These are phyloP conservation scores for Blastobotrys arbuscula DNA, from an alignment of 1,139 yeast species.

Conservation along the genomic window DNA sequence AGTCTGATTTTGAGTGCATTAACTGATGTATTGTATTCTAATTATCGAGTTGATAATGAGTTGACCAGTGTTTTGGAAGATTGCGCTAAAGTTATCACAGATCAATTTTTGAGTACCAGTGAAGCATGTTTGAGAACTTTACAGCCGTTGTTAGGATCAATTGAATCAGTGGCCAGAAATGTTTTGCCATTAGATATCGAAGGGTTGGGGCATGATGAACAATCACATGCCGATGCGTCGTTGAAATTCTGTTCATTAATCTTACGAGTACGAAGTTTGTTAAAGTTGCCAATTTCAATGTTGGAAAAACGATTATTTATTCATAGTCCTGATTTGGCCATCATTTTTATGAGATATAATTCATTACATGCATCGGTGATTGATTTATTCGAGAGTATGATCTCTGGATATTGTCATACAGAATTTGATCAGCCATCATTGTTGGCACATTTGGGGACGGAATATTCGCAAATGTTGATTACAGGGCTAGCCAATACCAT, in stretches of 20 bases:
- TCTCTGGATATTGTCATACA: slow-evolving; percentile 51
- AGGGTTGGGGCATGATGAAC: slow-evolving; percentile 26
- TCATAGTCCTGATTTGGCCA: slow-evolving; percentile 52
- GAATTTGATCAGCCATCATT: slow-evolving; percentile 60
- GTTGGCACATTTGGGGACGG: slow-evolving; percentile 69
- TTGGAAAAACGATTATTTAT: slow-evolving; percentile 59
- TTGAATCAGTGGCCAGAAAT: slow-evolving; percentile 44
- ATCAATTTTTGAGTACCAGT: slow-evolving; percentile 51
- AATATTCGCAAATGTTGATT: slow-evolving; percentile 54
- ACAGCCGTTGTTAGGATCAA: slow-evolving; percentile 48
- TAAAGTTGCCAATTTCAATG: slow-evolving; percentile 49
- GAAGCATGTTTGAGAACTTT: slow-evolving; percentile 51
- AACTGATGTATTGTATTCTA: slow-evolving; percentile 47
- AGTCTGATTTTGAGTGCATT: slow-evolving; percentile 52
- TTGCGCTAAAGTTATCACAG: slow-evolving; percentile 47
- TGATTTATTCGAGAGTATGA: slow-evolving; percentile 55
- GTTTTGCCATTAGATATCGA: slow-evolving; percentile 42
- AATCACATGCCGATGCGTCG: slow-evolving; percentile 34
- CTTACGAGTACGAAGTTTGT: slow-evolving; percentile 50
- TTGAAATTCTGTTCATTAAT: slow-evolving; percentile 41
- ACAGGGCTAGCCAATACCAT: slow-evolving; percentile 56
- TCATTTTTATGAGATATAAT: slow-evolving; percentile 50
- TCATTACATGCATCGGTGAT: slow-evolving; percentile 49
- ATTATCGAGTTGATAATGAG: slow-evolving; percentile 44
- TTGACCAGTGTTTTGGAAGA: slow-evolving; percentile 44